Conservation (phyloP, 176 grass and related monocot species). For the Alopecurus myosuroides region DNA sequence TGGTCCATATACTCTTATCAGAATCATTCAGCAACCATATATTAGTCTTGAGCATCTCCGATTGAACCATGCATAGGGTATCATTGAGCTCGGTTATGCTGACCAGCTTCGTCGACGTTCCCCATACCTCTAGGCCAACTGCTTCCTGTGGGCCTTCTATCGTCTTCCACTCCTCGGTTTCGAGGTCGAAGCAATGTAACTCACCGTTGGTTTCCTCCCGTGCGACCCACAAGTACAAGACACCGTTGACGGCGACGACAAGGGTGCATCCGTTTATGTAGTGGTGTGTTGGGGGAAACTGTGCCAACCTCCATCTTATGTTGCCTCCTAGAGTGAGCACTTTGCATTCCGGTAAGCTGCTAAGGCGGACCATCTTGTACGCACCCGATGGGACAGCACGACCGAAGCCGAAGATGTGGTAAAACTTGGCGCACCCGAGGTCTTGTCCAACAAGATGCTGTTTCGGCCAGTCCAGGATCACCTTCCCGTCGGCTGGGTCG, state of each 20-base stretch:
- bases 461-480: background rate
- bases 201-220: too few species aligned
- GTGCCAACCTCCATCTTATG: background rate
- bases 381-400: background rate
- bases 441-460: background rate
- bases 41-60: too few species aligned
- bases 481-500: background rate
- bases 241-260: background rate
- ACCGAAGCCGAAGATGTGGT: background rate
- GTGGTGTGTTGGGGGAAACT: background rate
- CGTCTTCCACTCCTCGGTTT: too few species aligned
- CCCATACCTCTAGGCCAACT: too few species aligned
- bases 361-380: background rate
- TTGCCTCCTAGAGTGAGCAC: background rate
- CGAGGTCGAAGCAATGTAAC: too few species aligned
- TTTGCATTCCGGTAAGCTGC: background rate
- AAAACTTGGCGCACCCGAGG: background rate
- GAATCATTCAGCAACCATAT: background rate
- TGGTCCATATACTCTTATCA: background rate
- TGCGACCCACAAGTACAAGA: background rate
- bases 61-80: background rate
- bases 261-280: background rate
- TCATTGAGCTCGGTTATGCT: background rate
- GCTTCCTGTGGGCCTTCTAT: too few species aligned
- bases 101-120: background rate